Percentiles rank a stretch among this genome's conserved stretches.
Conservation (phyloP, 768 basidiomycete species). For the Suillus hirtellus region DNA sequence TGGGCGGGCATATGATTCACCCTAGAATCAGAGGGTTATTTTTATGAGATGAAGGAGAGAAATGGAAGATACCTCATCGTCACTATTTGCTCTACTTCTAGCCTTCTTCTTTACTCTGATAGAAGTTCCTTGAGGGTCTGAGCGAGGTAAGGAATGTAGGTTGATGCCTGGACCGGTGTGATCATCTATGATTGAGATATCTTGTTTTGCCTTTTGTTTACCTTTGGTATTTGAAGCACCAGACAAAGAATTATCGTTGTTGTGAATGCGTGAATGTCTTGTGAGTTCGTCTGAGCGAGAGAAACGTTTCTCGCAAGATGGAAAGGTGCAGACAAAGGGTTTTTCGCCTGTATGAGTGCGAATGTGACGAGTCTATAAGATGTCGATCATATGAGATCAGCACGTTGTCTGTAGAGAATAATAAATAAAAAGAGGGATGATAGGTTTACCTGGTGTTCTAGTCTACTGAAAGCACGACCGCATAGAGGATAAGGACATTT, state of each 20-base stretch:
- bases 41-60: slow-evolving; percentile 26
- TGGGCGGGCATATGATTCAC: slow-evolving; percentile 59
- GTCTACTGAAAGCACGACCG: slow-evolving; percentile 91
- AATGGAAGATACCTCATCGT: slow-evolving; percentile 70
- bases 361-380: slow-evolving; percentile 86
- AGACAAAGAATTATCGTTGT: slow-evolving; percentile 48
- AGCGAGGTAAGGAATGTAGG: slow-evolving; percentile 26
- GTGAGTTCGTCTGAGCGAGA: slow-evolving; percentile 98
- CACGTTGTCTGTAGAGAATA: slow-evolving; percentile 14
- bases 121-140: slow-evolving; percentile 25
- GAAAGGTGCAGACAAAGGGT: slow-evolving; percentile 89
- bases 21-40: slow-evolving; percentile 35
- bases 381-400: slow-evolving; percentile 20
- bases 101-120: slow-evolving; percentile 73
- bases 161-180: slow-evolving; percentile 23
- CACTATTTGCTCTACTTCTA: slow-evolving; percentile 74
- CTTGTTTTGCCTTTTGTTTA: slow-evolving; percentile 31
- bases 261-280: slow-evolving; percentile 92
- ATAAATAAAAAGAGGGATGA: slow-evolving; percentile 12
- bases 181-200: slow-evolving; percentile 27
- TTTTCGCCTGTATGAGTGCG: slow-evolving; percentile 99
- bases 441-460: slow-evolving; percentile 85
- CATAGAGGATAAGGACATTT: slow-evolving; percentile 93
- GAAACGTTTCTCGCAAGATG: slow-evolving; percentile 97
- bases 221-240: slow-evolving; percentile 21